Base-by-base conservation (phyloP, 345 rosid species). In the Eucalyptus dawsonii region DNA sequence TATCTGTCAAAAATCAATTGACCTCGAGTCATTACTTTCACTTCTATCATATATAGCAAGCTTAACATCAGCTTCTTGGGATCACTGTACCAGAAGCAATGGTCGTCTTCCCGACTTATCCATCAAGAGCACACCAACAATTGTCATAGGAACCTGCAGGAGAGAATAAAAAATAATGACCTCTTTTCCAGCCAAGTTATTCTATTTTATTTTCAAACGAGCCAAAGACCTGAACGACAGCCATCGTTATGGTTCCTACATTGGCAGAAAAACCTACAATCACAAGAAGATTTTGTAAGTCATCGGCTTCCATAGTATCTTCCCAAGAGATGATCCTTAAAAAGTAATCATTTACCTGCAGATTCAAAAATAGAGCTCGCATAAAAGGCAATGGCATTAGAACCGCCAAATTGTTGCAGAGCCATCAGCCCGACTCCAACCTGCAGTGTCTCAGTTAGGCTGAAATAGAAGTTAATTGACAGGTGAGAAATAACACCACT, bases 361-460 rank as follows among this genome's bases (percentile, higher is more conserved):
- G 92, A 88, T 86, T 86, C 87, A 69, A 93, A 93, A 91, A 93
- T 90, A n/a, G 90, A 90, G 88, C 91, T 91, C 14, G 94, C 92
- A 89, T 93, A 92, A 81, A 90, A 92, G 29, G 87, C 92, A 67
- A 91, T 58, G 88, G 90, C 94, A 62, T 91, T 93, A 85, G 94
- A 94, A 69, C 99, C 99, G 85, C 98, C 97, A 86, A 97, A 95
- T 87, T 96, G 96, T 91, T 97, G 99, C 91, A 97, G 91, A 81
- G 91, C 95, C 97, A 97, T 97, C 89, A 97, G 92, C 60, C 96
- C 96, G 60, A 95, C 89, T 69, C 94, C 95, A 87, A 93, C 94
- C 97, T 94, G 22, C 27, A 50, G 27, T 11, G 47, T 10, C 27
- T 37, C 29, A 22, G 34, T 27, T 54, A 53, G 34, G 44, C 44